Percentiles rank a stretch among this genome's conserved stretches.
phyloP scores from a whole-genome alignment of 2,329 filamentous ascomycete species.

The Albifimbria verrucaria region DNA sequence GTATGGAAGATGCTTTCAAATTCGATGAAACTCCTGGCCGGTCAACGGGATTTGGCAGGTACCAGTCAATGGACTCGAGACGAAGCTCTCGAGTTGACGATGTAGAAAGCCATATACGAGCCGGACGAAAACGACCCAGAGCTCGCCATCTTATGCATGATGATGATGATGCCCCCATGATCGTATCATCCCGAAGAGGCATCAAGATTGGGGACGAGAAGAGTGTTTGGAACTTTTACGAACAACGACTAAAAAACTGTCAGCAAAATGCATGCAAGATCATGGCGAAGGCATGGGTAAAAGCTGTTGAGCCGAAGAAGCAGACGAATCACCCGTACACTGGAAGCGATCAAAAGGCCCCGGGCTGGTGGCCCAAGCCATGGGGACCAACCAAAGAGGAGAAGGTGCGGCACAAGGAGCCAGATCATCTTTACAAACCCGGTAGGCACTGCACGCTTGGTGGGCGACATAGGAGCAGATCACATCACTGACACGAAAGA shows the following conservation, averaged over 20 bases:
- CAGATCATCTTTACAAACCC: slow-evolving; percentile 67
- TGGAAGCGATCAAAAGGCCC: slow-evolving; percentile 57
- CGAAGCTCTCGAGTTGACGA: slow-evolving; percentile 28
- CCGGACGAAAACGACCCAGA: slow-evolving; percentile 25
- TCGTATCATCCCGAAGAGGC: slow-evolving; percentile 35
- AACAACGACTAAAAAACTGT: slow-evolving; percentile 59
- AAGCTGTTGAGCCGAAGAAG: slow-evolving; percentile 72
- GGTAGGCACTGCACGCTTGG: slow-evolving; percentile 39
- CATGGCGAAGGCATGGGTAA: slow-evolving; percentile 73
- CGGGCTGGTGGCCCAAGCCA: slow-evolving; percentile 64
- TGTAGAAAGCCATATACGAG: slow-evolving; percentile 26
- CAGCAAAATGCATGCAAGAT: slow-evolving; percentile 71
- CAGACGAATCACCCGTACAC: slow-evolving; percentile 73
- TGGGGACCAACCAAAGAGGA: slow-evolving; percentile 49
- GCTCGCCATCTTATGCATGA: slow-evolving; percentile 34
- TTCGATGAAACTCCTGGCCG: slow-evolving; percentile 21
- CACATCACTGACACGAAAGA: slow-evolving; percentile 5
- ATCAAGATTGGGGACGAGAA: slow-evolving; percentile 52
- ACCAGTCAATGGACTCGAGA: slow-evolving; percentile 25
- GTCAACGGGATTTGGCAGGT: slow-evolving; percentile 19
- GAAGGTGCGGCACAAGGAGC: slow-evolving; percentile 65
- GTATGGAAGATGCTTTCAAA: slow-evolving; percentile 28
- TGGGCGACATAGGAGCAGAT: neutral
- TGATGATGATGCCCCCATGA: slow-evolving; percentile 38
- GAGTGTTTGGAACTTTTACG: slow-evolving; percentile 58